phyloP scores from a whole-genome alignment of 73 alveolate species.

The Paramecium pentaurelia region DNA sequence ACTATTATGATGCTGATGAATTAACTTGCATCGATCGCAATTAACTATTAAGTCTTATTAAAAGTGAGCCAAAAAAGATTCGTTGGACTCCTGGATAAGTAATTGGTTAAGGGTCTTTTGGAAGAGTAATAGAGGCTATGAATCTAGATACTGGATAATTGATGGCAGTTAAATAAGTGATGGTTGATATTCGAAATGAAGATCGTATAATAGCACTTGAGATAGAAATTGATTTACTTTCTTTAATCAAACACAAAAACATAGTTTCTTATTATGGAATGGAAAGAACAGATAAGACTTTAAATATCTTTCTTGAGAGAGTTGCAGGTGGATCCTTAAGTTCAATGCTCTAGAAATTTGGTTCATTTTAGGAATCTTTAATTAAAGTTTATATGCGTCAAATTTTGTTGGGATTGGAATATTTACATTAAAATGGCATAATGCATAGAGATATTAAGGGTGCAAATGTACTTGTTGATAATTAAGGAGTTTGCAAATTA shows the following conservation, averaged over 20 bases:
- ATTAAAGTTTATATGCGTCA: slow-evolving; percentile 69
- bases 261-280: slow-evolving; percentile 73
- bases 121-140: slow-evolving; percentile 89
- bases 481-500: slow-evolving; percentile 55
- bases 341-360: slow-evolving; percentile 60
- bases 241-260: slow-evolving; percentile 67
- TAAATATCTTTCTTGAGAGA: slow-evolving; percentile 69
- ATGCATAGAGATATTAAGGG: slow-evolving; percentile 88
- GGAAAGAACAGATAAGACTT: slow-evolving; percentile 29
- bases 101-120: slow-evolving; percentile 93
- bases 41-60: not conserved
- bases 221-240: slow-evolving; percentile 66
- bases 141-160: slow-evolving; percentile 76
- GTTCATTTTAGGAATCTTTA: slow-evolving; percentile 65
- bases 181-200: slow-evolving; percentile 38
- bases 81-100: slow-evolving; percentile 68
- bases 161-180: slow-evolving; percentile 81
- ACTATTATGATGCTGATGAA: slow-evolving; percentile 23
- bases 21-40: not conserved
- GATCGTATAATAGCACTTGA: not conserved
- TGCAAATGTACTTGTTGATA: slow-evolving; percentile 77
- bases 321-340: slow-evolving; percentile 74
- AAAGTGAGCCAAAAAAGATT: not conserved
- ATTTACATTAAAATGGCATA: slow-evolving; percentile 77
- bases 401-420: slow-evolving; percentile 81